Percentiles rank a stretch among this genome's conserved stretches.
Conservation (phyloP, 257 asterid species). For the Scutellaria baicalensis region DNA sequence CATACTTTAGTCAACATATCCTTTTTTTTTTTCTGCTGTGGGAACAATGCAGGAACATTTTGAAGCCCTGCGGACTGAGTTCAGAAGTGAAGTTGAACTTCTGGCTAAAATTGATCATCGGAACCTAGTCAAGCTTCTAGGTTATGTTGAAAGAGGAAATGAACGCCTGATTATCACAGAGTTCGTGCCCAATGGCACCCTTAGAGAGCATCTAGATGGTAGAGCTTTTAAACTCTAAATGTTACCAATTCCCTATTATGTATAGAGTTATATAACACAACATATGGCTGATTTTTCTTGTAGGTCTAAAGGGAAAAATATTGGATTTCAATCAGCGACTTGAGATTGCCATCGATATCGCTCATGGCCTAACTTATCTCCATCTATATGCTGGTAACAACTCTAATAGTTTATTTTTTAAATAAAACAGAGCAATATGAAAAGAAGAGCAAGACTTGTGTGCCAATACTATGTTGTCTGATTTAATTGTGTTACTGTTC, state of each 20-base stretch:
- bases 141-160: conserved; percentile 74
- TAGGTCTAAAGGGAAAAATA: conserved; percentile 68
- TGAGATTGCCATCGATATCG: conserved; percentile 85
- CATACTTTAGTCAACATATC: not conserved
- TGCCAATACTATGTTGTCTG: not conserved
- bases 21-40: not conserved
- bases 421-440: not conserved
- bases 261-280: not conserved
- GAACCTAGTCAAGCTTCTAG: conserved; percentile 90
- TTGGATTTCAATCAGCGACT: conserved; percentile 92
- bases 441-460: not conserved
- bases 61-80: conserved; percentile 57
- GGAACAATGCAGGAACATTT: conserved; percentile 47
- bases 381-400: conserved; percentile 84
- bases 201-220: conserved; percentile 97
- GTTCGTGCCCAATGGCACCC: conserved; percentile 91
- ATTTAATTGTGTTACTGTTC: not conserved
- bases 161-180: conserved; percentile 90
- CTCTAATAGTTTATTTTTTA: conserved; percentile 12
- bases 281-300: conserved; percentile 21
- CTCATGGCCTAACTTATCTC: conserved; percentile 91
- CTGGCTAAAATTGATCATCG: conserved; percentile 96
- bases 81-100: conserved; percentile 89
- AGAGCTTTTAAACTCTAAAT: conserved; percentile 19
- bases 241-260: not conserved